phyloP scores from a whole-genome alignment of 208 protist genomes.

The Leishmania tarentolae region DNA sequence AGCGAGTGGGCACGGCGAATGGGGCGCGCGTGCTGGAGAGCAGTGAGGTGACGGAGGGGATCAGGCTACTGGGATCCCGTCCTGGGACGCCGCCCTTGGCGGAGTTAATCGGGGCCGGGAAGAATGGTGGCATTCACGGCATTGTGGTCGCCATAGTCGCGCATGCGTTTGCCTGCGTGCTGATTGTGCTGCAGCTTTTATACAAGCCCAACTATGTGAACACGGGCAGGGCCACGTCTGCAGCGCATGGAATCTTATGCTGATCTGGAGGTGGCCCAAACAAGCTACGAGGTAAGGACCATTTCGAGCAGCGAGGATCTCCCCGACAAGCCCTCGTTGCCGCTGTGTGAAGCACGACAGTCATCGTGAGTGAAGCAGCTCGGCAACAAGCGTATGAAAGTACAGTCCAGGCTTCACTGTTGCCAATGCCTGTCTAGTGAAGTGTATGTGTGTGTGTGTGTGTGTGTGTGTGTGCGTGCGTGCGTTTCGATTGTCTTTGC shows the following conservation, averaged over 20 bases:
- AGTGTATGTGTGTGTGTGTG: neutral
- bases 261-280: slow-evolving; percentile 10
- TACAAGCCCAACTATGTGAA: slow-evolving; percentile 12
- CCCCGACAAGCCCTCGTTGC: slow-evolving; percentile 10
- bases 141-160: slow-evolving; percentile 14
- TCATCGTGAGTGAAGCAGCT: neutral
- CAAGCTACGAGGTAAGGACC: neutral
- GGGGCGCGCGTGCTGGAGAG: neutral
- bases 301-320: neutral
- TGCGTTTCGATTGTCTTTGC: neutral
- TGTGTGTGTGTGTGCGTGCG: neutral
- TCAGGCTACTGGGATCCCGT: neutral
- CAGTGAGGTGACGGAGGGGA: neutral
- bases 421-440: neutral
- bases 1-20: neutral
- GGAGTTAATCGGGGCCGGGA: slow-evolving; percentile 11
- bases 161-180: neutral
- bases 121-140: slow-evolving; percentile 4
- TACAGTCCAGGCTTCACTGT: neutral
- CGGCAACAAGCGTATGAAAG: neutral
- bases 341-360: neutral
- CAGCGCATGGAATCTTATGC: slow-evolving; percentile 6
- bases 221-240: slow-evolving; percentile 1
- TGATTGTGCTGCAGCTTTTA: slow-evolving; percentile 14
- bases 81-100: neutral